A percentile compares a stretch with the other conserved stretches of the same genome.
Conservation (phyloP, 1,139 yeast genomes). For the Lodderomyces jiufengensis region DNA sequence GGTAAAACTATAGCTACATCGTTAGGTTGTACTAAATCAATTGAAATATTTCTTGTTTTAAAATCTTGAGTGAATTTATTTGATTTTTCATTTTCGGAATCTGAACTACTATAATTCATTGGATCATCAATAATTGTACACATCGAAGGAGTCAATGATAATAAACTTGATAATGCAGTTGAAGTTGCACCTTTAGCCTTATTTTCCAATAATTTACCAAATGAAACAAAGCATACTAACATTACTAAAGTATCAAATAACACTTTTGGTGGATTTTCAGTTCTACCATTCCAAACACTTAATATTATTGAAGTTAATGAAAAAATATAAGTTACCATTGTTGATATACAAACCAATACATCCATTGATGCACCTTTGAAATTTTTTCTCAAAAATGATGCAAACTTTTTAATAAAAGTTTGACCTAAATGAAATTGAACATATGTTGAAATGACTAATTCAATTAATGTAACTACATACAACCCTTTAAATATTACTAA, state of each 20-base stretch:
- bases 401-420: conserved; percentile 62
- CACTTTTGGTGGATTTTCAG: conserved; percentile 56
- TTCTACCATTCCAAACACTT: conserved; percentile 37
- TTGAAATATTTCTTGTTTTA: conserved; percentile 43
- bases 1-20: conserved; percentile 80
- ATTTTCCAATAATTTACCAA: conserved; percentile 90
- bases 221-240: conserved; percentile 76
- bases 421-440: conserved; percentile 67
- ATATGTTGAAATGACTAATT: conserved; percentile 58
- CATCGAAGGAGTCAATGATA: conserved; percentile 75
- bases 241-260: conserved; percentile 85
- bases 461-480: conserved; percentile 58
- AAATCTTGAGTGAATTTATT: conserved; percentile 15
- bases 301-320: conserved; percentile 59
- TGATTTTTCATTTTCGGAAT: conserved; percentile 1
- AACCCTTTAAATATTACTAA: conserved; percentile 45
- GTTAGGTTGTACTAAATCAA: conserved; percentile 71
- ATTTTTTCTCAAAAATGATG: conserved; percentile 60
- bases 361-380: conserved; percentile 86
- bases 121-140: conserved; percentile 59
- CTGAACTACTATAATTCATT: conserved; percentile 16
- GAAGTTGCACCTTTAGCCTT: conserved; percentile 94
- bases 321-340: conserved; percentile 72
- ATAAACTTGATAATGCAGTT: conserved; percentile 73
- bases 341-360: conserved; percentile 79